phyloP scores from a whole-genome alignment of 2,329 filamentous ascomycete species.

The Penicillium sp. region DNA sequence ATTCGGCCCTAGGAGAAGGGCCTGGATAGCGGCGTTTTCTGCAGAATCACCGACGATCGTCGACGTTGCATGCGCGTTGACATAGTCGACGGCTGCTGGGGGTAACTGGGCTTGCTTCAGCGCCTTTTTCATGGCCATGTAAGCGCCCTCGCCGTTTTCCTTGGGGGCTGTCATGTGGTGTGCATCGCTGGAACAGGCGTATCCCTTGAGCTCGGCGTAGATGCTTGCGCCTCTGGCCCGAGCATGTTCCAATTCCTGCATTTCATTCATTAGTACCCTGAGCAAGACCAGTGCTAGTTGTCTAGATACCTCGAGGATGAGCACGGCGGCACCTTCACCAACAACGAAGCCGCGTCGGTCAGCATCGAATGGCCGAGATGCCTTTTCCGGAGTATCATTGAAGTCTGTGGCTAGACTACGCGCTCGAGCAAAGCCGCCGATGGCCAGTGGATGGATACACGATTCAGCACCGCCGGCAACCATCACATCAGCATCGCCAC shows the following conservation, averaged over 20 bases:
- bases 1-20: slow-evolving; percentile 67
- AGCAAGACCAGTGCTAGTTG: background rate
- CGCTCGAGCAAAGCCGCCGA: slow-evolving; percentile 84
- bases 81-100: slow-evolving; percentile 73
- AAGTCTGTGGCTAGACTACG: slow-evolving; percentile 77
- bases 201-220: slow-evolving; percentile 84
- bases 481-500: slow-evolving; percentile 91
- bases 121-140: slow-evolving; percentile 77
- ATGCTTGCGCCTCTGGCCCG: slow-evolving; percentile 70
- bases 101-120: slow-evolving; percentile 65
- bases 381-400: slow-evolving; percentile 64
- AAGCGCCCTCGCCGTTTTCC: slow-evolving; percentile 74
- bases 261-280: background rate
- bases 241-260: slow-evolving; percentile 75
- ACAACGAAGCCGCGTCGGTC: slow-evolving; percentile 83
- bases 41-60: slow-evolving; percentile 81
- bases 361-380: slow-evolving; percentile 83
- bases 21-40: slow-evolving; percentile 76
- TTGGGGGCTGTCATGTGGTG: slow-evolving; percentile 89
- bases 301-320: slow-evolving; percentile 65
- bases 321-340: slow-evolving; percentile 80
- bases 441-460: slow-evolving; percentile 88
- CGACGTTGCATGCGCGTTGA: slow-evolving; percentile 93
- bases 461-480: slow-evolving; percentile 91
- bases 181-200: slow-evolving; percentile 85